phyloP scores from a whole-genome alignment of 345 rosid genomes.

The Camelina hispida region DNA sequence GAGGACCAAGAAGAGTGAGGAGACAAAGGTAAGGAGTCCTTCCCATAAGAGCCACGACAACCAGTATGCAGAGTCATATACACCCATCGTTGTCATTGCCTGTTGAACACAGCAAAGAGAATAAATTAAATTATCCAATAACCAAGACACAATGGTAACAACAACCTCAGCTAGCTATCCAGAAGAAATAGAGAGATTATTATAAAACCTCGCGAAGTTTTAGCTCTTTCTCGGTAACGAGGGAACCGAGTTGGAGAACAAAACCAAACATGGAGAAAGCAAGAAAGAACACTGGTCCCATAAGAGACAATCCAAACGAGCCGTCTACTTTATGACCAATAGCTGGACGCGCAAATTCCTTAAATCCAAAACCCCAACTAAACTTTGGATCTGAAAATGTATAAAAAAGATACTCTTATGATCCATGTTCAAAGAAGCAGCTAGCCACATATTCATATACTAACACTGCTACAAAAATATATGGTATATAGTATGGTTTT shows the following conservation, averaged over 20 bases:
- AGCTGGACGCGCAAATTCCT: conserved; percentile 83
- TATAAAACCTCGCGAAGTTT: conserved; percentile 87
- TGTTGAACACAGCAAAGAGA: conserved; percentile 62
- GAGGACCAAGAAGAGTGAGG: conserved; percentile 75
- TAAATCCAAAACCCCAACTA: conserved; percentile 74
- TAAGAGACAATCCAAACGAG: conserved; percentile 46
- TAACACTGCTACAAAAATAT: neutral
- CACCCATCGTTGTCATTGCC: conserved; percentile 91
- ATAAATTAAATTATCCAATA: conserved; percentile 52
- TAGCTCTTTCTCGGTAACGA: conserved; percentile 86
- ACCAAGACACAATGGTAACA: conserved; percentile 59
- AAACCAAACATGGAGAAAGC: conserved; percentile 91
- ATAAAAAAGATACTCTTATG: neutral
- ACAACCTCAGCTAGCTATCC: conserved; percentile 18
- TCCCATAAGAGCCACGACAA: conserved; percentile 92
- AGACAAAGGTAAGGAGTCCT: conserved; percentile 64
- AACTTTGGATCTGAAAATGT: conserved; percentile 62
- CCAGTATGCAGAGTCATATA: conserved; percentile 86
- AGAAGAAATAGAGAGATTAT: neutral
- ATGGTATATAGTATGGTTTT: no score
- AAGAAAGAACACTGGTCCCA: conserved; percentile 86
- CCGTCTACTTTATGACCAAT: neutral
- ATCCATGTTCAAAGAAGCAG: conserved; percentile 21
- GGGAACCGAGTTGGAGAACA: conserved; percentile 74
- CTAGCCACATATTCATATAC: neutral